Conservation (phyloP, 129 eudicot genomes). For the Pseudognaphalium luteoalbum region DNA sequence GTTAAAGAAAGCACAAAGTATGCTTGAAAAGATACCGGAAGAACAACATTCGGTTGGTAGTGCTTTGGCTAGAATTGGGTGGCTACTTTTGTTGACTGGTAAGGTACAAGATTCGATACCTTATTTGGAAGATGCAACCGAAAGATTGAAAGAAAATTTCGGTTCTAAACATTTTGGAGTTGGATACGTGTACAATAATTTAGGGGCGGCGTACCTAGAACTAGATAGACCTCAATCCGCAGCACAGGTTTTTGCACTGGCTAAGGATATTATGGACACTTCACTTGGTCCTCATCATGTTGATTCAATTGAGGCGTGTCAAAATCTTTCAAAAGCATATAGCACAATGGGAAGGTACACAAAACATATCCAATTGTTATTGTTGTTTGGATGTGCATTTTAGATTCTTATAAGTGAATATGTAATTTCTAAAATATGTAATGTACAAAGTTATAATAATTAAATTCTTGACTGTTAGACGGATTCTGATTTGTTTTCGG, state of each 20-base stretch:
- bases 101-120: conserved; percentile 70
- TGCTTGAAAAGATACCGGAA: conserved; percentile 79
- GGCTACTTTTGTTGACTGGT: conserved; percentile 80
- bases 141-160: conserved; percentile 79
- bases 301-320: conserved; percentile 85
- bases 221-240: conserved; percentile 88
- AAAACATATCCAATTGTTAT: not conserved
- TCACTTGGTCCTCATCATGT: conserved; percentile 85
- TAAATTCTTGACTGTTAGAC: not conserved
- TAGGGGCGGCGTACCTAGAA: conserved; percentile 89
- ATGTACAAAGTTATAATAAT: not conserved
- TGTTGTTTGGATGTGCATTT: not conserved
- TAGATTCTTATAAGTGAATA: not conserved
- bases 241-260: conserved; percentile 84
- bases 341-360: conserved; percentile 81
- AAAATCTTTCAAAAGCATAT: conserved; percentile 92
- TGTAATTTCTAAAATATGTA: not conserved
- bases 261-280: conserved; percentile 88
- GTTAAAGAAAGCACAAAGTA: conserved; percentile 61
- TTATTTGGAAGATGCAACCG: conserved; percentile 85
- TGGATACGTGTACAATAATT: conserved; percentile 78
- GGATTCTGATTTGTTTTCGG: not conserved
- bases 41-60: conserved; percentile 85
- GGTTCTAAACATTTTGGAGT: conserved; percentile 89
- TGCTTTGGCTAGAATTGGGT: conserved; percentile 86